These are phyloP conservation scores for Sarcodon sp. DNA, from an alignment of 768 basidiomycete species.

Conservation along the genomic window DNA sequence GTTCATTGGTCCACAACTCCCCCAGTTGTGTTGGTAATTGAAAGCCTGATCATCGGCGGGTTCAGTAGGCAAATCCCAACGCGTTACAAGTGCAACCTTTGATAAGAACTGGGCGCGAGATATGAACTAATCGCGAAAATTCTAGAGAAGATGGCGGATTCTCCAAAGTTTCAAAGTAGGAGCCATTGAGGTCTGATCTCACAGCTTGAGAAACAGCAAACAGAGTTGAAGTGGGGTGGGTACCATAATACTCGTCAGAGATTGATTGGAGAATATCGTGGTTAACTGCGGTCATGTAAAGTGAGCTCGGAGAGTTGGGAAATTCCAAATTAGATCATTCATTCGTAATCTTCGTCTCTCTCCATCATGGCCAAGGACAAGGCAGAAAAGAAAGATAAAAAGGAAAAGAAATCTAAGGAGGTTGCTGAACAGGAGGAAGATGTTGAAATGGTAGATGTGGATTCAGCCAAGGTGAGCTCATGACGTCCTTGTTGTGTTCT, in stretches of 20 bases:
- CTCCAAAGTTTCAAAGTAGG: conserved; percentile 33
- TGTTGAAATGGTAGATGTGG: conserved; percentile 31
- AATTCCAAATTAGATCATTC: background rate
- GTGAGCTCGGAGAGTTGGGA: background rate
- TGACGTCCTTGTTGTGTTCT: conserved; percentile 2
- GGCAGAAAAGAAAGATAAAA: conserved; percentile 66
- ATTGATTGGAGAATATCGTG: conserved; percentile 8
- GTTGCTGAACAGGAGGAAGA: conserved; percentile 23
- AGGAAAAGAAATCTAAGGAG: conserved; percentile 43
- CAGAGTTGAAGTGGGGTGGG: background rate
- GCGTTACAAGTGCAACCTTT: conserved; percentile 32
- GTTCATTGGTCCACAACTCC: conserved; percentile 50
- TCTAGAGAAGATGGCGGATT: conserved; percentile 52
- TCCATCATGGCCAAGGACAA: conserved; percentile 58
- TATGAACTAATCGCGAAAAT: conserved; percentile 53
- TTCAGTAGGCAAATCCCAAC: background rate
- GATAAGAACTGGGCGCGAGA: conserved; percentile 65
- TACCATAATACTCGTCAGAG: conserved; percentile 11
- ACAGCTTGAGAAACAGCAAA: background rate
- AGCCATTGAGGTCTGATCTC: conserved; percentile 44
- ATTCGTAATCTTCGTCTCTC: background rate
- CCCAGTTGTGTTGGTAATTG: conserved; percentile 28
- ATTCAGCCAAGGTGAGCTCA: conserved; percentile 19
- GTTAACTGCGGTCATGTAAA: background rate
- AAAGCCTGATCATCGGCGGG: conserved; percentile 24